phyloP scores from a whole-genome alignment of 352 stramenopile species.

The Pythium volutum region DNA sequence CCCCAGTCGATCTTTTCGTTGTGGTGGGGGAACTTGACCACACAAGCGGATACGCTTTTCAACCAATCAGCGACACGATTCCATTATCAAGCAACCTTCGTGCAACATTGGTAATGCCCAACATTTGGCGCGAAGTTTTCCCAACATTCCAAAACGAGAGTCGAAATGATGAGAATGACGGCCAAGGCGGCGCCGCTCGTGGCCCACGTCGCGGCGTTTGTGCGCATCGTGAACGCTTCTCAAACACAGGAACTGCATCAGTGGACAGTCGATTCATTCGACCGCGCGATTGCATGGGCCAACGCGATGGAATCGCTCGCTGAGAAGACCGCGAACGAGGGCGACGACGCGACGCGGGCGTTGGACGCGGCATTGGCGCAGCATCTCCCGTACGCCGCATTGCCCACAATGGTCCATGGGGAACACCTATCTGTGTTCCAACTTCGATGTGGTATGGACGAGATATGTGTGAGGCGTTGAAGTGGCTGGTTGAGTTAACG shows the following conservation, averaged over 20 bases:
- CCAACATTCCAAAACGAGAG: background rate
- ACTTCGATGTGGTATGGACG: slow-evolving; percentile 9
- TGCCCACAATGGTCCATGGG: background rate
- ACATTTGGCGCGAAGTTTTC: background rate
- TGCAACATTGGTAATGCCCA: slow-evolving; percentile 14
- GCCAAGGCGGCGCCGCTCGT: slow-evolving; percentile 6
- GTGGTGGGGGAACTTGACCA: slow-evolving; percentile 26
- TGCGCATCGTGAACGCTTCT: slow-evolving; percentile 24
- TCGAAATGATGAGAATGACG: background rate
- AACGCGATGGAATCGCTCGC: slow-evolving; percentile 19
- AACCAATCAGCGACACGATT: slow-evolving; percentile 23
- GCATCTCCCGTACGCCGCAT: slow-evolving; percentile 4
- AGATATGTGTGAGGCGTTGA: background rate
- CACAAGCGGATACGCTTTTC: slow-evolving; percentile 16
- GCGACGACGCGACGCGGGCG: background rate
- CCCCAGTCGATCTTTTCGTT: slow-evolving; percentile 27
- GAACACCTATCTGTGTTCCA: background rate
- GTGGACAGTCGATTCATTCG: slow-evolving; percentile 22
- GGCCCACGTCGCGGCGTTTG: slow-evolving; percentile 22
- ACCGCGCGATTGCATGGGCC: slow-evolving; percentile 22
- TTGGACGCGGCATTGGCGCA: slow-evolving; percentile 4
- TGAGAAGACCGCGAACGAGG: slow-evolving; percentile 5
- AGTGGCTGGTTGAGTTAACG: background rate
- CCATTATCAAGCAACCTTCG: slow-evolving; percentile 27
- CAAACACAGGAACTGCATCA: slow-evolving; percentile 23